phyloP scores from a whole-genome alignment of 176 grass and related monocot genomes.

The Phyllostachys edulis region DNA sequence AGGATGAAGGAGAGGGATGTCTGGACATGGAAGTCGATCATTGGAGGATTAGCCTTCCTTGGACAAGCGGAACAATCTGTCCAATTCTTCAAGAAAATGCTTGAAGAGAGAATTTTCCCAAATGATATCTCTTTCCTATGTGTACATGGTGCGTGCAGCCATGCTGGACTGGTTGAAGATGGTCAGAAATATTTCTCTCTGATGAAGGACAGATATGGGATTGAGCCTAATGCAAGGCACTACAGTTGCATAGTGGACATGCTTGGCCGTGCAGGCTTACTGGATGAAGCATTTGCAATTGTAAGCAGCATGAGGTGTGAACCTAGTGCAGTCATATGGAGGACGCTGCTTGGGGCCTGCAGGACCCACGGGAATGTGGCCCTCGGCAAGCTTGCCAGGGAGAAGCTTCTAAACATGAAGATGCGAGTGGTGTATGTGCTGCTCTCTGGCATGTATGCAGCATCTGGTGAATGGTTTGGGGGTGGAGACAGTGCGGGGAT shows the following conservation, averaged over 20 bases:
- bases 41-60: conserved; percentile 44
- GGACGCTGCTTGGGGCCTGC: conserved; percentile 53
- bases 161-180: conserved; percentile 47
- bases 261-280: conserved; percentile 43
- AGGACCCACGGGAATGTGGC: conserved; percentile 36
- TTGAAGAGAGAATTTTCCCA: conserved; percentile 2
- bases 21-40: conserved; percentile 52
- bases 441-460: conserved; percentile 51
- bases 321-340: conserved; percentile 46
- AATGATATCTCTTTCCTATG: conserved; percentile 48
- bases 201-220: conserved; percentile 27
- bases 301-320: conserved; percentile 36
- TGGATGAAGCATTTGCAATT: conserved; percentile 44
- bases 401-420: conserved; percentile 38
- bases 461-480: conserved; percentile 37
- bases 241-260: conserved; percentile 52
- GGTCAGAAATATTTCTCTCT: conserved; percentile 36
- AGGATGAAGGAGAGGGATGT: conserved; percentile 40
- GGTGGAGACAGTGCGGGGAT: conserved; percentile 41
- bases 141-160: conserved; percentile 52
- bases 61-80: conserved; percentile 29
- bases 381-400: conserved; percentile 29
- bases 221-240: conserved; percentile 44
- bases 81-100: conserved; percentile 47
- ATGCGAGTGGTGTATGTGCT: conserved; percentile 49